Base-by-base conservation (phyloP, 805 yeast species). In the Starmerella sp. region DNA sequence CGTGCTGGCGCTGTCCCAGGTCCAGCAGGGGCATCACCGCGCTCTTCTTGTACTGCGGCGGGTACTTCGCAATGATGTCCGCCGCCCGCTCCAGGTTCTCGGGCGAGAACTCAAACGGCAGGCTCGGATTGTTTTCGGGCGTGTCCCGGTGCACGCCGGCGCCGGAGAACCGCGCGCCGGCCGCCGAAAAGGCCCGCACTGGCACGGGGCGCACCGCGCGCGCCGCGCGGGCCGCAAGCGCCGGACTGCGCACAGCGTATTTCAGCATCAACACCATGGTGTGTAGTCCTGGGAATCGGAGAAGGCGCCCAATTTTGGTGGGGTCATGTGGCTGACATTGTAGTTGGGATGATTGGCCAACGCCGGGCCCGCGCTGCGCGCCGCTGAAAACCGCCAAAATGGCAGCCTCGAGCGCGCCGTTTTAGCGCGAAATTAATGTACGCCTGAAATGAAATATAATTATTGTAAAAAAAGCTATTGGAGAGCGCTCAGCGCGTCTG, bases 21-120 rank as follows among this genome's bases (percentile, higher is more conserved):
- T 86, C 95, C 59, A 86, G 76, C 57, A 86, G 75, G 9, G 95
- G 95, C 95, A 86, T 87, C 56, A 82, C 82, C 2, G 95, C 95
- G 35, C 84, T 86, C 71, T 87, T 87, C 68, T 86, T 86, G 71
- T 87, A 86, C 67, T 86, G 91, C 31, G 85, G 75, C 10, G 95
- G 95, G 69, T 86, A 86, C 73, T 85, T 85, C 64, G 84, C 79
- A 52, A 86, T 76, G 65, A 86, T 79, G 58, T 78, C 82, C 56
- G 82, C 71, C n/a, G 95, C 95, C 61, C 86, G 75, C 60, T 75
- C 72, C 66, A 72, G 63, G 73, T 85, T 86, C 59, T 80, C 87
- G 13, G 75, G 64, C 55, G 75, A 75, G 74, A 86, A 87, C 68
- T 83, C 88, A 69, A 87, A 87, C 44, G 87, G 82, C 52, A 82